Evolutionary conservation across 179 eudicot genomes (phyloP).

Genomic region (Carnegiea gigantea): DNA sequence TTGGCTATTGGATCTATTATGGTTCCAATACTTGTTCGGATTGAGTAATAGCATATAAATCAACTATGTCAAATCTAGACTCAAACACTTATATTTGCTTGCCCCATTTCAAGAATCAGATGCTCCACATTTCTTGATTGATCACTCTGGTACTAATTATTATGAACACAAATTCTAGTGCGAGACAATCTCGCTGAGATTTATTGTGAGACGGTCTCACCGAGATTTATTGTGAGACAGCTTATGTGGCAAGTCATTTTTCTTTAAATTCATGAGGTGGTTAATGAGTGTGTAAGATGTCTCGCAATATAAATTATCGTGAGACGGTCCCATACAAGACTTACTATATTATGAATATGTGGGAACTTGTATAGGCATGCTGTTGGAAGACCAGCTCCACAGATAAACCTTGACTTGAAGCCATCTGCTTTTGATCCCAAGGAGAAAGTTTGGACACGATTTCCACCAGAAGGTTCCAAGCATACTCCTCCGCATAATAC

Average conservation of each 20-base stretch:
- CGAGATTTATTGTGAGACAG: too few relatives aligned
- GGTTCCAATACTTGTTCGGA: too few relatives aligned
- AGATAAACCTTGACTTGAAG: conserved; percentile 70
- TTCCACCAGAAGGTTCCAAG: conserved; percentile 94
- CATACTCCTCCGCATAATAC: conserved; percentile 96
- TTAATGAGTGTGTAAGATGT: too few relatives aligned
- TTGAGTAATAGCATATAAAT: too few relatives aligned
- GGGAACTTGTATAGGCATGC: conserved; percentile 58
- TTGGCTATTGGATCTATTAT: too few relatives aligned
- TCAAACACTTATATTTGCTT: not conserved
- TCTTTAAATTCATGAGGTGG: too few relatives aligned
- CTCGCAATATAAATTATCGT: too few relatives aligned
- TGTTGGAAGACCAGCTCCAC: conserved; percentile 89
- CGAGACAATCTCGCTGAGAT: too few relatives aligned
- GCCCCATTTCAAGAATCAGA: not conserved
- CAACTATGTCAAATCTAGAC: not conserved
- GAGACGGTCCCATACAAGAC: too few relatives aligned
- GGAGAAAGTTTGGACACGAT: conserved; percentile 87
- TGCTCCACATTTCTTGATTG: not conserved
- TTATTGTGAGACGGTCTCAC: too few relatives aligned
- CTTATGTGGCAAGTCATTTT: too few relatives aligned
- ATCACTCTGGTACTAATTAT: not conserved
- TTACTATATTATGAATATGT: not conserved
- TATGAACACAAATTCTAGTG: too few relatives aligned
- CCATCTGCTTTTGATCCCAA: conserved; percentile 79